These are phyloP conservation scores for Daldinia bambusicola DNA, from an alignment of 495 filamentous ascomycete species.

Conservation along the genomic window DNA sequence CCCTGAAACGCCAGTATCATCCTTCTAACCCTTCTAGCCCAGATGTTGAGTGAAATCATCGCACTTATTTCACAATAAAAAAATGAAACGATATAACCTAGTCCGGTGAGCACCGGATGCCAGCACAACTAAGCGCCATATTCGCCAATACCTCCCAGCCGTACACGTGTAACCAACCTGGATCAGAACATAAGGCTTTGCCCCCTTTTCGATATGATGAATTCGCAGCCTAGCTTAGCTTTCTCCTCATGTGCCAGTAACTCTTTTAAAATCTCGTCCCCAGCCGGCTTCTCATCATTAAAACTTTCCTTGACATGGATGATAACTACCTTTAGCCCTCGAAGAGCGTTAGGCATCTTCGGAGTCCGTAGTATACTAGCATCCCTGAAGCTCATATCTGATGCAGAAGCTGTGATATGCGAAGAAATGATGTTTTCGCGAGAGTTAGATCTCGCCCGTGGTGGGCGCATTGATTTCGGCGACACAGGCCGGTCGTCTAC, in stretches of 20 bases:
- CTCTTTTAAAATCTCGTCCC: constrained; percentile 73
- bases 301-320: constrained; percentile 86
- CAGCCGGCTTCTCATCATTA: constrained; percentile 67
- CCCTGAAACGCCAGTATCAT: constrained; percentile 17
- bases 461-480: constrained; percentile 50
- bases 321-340: constrained; percentile 72
- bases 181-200: constrained; percentile 52
- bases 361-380: constrained; percentile 6
- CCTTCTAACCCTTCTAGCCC: constrained; percentile 10
- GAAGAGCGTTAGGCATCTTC: constrained; percentile 48
- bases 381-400: constrained; percentile 51
- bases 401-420: constrained; percentile 51
- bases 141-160: constrained; percentile 15
- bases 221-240: constrained; percentile 78
- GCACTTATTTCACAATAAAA: background rate
- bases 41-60: constrained; percentile 12
- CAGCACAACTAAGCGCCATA: constrained; percentile 22
- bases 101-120: constrained; percentile 21
- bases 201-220: constrained; percentile 72
- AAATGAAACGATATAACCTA: constrained; percentile 8
- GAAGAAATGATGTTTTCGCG: constrained; percentile 44
- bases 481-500: constrained; percentile 52
- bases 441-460: constrained; percentile 17
- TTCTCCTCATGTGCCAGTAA: constrained; percentile 68
- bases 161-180: constrained; percentile 30